Base-by-base conservation (phyloP, 345 rosid genomes). In the Populus alba region DNA sequence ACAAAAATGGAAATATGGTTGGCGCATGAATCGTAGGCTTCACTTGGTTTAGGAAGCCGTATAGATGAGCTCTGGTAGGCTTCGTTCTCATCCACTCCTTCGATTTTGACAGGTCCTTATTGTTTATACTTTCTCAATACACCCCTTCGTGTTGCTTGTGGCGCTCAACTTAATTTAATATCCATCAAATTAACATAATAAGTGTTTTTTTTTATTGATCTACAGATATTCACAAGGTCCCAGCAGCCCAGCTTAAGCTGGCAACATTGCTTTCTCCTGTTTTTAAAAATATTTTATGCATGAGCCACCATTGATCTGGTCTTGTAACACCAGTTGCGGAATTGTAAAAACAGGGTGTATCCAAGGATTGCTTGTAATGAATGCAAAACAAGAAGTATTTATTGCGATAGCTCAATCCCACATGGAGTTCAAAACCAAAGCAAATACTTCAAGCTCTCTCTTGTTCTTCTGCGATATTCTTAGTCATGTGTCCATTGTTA, bases 271-370 rank as follows among this genome's bases (percentile, higher is more conserved):
- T 35, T 68, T n/a, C 71, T 22, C 41, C 25, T 35, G 27, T 18
- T 35, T 55, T 31, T 18, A 8, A 13, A 27, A 27, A 25, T 45
- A 47, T 47, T 45, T 27, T 25, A 8, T 25, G 0, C 8, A n/a
- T 59, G 67, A 10, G 33, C 61, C 66, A 11, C 63, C 63, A 35
- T 3, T 18, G 68, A 39, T 11, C 38, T 25, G 33, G 53, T 73
- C 27, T 61, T 39, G 0, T 0, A 38, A 39, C 39, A 25, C 17
- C 51, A 49, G 17, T 47, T 12, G 45, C 41, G 18, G 71, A 33
- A 75, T 65, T 66, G 3, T 31, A 35, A 70, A 77, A 59, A 70
- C 61, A 59, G 62, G 59, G 20, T 69, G 69, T 29, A 59, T 16
- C 12, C 47, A 31, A 38, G 1, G 25, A 27, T 16, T 25, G 35